Base-by-base conservation (phyloP, 768 basidiomycete genomes). In the Lactarius evosmus region DNA sequence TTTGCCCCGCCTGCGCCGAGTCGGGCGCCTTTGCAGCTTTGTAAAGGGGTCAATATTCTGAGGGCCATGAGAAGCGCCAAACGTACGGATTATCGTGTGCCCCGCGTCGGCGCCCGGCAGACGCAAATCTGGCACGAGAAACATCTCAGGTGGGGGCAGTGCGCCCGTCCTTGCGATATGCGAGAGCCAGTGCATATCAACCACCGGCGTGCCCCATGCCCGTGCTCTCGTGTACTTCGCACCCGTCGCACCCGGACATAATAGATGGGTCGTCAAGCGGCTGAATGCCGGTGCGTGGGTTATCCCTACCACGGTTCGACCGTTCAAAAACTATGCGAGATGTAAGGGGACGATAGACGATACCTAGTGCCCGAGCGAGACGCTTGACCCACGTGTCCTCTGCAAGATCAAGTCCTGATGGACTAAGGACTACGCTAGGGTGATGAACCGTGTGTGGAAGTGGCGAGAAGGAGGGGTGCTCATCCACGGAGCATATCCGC, bases 141-240 rank as follows among this genome's bases (percentile, higher is more conserved):
- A 79, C 25, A 69, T 71, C 11, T 74, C 63, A 4, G 73, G 67
- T 0, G 57, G 30, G 0, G 82, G 83, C 40, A 91, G 71, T 1
- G 52, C 55, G 0, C 89, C 91, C 0, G 74, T 79, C 30, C 69
- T 72, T 9, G 82, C 86, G 66, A 92, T 83, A 0, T 77, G 76
- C 14, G 78, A 78, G 19, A 97, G 71, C 93, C 93, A 97, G 9
- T 75, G 77, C 72, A 88, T 77, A 40, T 80, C 78, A 25, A 95
- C 79, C n/a, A 91, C 83, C 0, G 87, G 85, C 8, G 89, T 82
- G 16, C 79, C 80, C 94, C 95, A 96, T 71, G 91, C 85, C 41
- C 73, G 70, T 2, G 94, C 93, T 72, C 88, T 92, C 17, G 86
- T 83, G 56, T 83, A 91, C 72, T 97, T 96, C 27, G 79, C 77